Evolutionary conservation across 441 rosid genomes (phyloP).

Genomic region (Aquilaria agallochum): DNA sequence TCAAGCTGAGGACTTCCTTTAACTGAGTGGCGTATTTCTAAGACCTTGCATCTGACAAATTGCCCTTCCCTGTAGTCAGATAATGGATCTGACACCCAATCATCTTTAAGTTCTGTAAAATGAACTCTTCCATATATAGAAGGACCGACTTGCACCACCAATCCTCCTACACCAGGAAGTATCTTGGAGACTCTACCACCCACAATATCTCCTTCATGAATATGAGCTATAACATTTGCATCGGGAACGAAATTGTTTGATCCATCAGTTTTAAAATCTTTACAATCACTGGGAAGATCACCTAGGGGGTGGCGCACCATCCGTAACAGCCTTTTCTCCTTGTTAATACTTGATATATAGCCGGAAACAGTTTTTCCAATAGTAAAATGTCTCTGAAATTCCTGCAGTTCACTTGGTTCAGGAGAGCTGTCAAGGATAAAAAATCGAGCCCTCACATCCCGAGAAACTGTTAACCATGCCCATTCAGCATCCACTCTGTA

Average conservation of each 20-base stretch:
- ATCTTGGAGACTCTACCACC: slow-evolving; percentile 87
- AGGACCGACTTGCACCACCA: slow-evolving; percentile 90
- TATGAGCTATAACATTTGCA: slow-evolving; percentile 40
- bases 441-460: slow-evolving; percentile 65
- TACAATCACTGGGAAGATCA: slow-evolving; percentile 23
- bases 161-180: slow-evolving; percentile 80
- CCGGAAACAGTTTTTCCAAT: slow-evolving; percentile 75
- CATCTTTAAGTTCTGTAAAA: slow-evolving; percentile 76
- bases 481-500: slow-evolving; percentile 91
- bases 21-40: slow-evolving; percentile 66
- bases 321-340: slow-evolving; percentile 69
- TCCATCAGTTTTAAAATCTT: slow-evolving; percentile 23
- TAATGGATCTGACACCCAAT: slow-evolving; percentile 74
- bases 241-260: slow-evolving; percentile 21
- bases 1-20: slow-evolving; percentile 73
- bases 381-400: slow-evolving; percentile 54
- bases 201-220: slow-evolving; percentile 71
- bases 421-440: slow-evolving; percentile 75
- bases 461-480: slow-evolving; percentile 82
- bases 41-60: slow-evolving; percentile 90
- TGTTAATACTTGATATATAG: slow-evolving; percentile 57
- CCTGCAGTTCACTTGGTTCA: slow-evolving; percentile 74
- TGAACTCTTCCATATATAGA: slow-evolving; percentile 79
- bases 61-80: slow-evolving; percentile 74
- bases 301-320: slow-evolving; percentile 58